phyloP scores from a whole-genome alignment of 169 alveolate species.

The Cystoisospora suis region DNA sequence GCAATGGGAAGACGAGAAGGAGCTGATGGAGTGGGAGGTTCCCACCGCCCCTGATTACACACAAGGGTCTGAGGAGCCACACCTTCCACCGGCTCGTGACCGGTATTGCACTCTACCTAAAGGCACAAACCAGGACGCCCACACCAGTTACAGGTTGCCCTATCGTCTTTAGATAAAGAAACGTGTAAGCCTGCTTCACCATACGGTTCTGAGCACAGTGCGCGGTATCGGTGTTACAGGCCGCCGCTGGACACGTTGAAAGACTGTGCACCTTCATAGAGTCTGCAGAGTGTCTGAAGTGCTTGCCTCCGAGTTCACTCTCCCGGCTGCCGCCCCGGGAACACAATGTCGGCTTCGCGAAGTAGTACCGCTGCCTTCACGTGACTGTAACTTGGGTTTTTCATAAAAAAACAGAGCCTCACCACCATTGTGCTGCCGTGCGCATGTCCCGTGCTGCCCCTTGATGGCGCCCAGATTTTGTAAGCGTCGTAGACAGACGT shows the following conservation, averaged over 20 bases:
- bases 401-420: too few species aligned
- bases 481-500: slow-evolving; percentile 58
- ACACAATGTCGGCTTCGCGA: too few species aligned
- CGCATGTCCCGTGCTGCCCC: neutral
- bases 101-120: slow-evolving; percentile 61
- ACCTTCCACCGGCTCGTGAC: slow-evolving; percentile 45
- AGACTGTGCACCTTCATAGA: neutral
- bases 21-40: slow-evolving; percentile 20
- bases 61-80: slow-evolving; percentile 49
- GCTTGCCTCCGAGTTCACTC: neutral
- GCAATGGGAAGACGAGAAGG: neutral
- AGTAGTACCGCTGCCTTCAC: too few species aligned
- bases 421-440: slow-evolving; percentile 47
- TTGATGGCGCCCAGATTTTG: slow-evolving; percentile 20
- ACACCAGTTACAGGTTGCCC: neutral
- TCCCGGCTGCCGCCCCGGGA: neutral
- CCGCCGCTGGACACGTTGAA: too few species aligned
- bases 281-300: neutral
- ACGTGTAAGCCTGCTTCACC: too few species aligned
- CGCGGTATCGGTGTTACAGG: too few species aligned
- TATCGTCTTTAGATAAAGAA: too few species aligned
- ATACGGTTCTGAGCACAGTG: too few species aligned
- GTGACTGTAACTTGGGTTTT: too few species aligned
- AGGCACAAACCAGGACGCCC: neutral
- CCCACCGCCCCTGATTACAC: slow-evolving; percentile 62